A percentile compares a stretch with the other conserved stretches of the same genome.
Evolutionary conservation across 192 early-diverging fungal species (phyloP).

Genomic region (Rhizophagus sp.): DNA sequence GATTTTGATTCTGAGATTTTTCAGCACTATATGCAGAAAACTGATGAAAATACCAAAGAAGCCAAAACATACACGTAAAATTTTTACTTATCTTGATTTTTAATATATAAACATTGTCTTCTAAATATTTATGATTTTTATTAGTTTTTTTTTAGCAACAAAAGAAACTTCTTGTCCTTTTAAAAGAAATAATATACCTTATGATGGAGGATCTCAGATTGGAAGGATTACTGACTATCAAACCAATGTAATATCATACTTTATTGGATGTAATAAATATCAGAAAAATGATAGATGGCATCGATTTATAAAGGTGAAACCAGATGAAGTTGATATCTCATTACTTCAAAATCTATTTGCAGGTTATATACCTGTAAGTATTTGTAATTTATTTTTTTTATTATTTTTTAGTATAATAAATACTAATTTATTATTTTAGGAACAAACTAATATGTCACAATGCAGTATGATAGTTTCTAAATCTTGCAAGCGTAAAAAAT

Average conservation of each 20-base stretch:
- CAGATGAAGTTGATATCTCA: background rate
- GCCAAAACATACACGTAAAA: background rate
- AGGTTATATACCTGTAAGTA: background rate
- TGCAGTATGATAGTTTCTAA: no score
- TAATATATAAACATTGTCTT: background rate
- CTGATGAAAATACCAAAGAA: background rate
- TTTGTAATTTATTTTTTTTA: background rate
- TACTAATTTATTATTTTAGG: no score
- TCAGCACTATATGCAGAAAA: background rate
- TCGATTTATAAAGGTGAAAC: background rate
- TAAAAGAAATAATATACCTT: background rate
- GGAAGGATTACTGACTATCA: background rate
- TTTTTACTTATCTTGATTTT: background rate
- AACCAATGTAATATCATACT: background rate
- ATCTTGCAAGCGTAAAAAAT: no score
- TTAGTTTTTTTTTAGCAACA: background rate
- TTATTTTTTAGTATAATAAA: background rate
- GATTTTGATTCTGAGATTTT: conserved; percentile 6
- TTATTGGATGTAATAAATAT: conserved; percentile 12
- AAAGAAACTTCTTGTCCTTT: background rate
- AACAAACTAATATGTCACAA: no score
- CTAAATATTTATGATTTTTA: background rate
- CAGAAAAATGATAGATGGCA: background rate
- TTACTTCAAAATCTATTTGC: conserved; percentile 4
- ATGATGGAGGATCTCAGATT: background rate